Evolutionary conservation across 306 rosid genomes (phyloP).

Genomic region (Vigna hirtella): DNA sequence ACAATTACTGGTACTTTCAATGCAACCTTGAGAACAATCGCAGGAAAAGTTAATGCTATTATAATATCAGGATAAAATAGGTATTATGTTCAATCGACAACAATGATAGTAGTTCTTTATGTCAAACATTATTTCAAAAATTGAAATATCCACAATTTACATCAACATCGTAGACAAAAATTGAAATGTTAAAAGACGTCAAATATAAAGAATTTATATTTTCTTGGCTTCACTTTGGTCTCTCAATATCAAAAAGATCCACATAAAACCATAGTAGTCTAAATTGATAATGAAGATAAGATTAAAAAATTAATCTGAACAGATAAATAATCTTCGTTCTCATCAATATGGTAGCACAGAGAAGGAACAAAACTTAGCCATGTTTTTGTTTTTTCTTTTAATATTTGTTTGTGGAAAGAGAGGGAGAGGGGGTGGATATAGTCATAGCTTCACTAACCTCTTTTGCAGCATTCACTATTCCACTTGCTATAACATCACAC

Average conservation of each 20-base stretch:
- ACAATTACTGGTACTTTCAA: slow-evolving; percentile 94
- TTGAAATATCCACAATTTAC: slow-evolving; percentile 21
- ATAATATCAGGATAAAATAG: slow-evolving; percentile 27
- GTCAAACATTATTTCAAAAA: not conserved
- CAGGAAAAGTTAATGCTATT: slow-evolving; percentile 37
- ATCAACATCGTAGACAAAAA: slow-evolving; percentile 36
- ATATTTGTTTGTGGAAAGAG: no score
- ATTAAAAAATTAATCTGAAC: slow-evolving; percentile 2
- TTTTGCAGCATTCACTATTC: slow-evolving; percentile 98
- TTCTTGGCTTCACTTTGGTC: slow-evolving; percentile 15
- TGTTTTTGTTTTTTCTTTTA: no score
- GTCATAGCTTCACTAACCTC: slow-evolving; percentile 55
- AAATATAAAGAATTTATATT: slow-evolving; percentile 21
- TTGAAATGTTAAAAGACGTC: slow-evolving; percentile 20
- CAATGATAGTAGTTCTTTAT: not conserved
- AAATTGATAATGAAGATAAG: slow-evolving; percentile 17
- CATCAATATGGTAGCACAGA: slow-evolving; percentile 9
- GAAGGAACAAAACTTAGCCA: not conserved
- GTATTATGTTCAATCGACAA: slow-evolving; percentile 1
- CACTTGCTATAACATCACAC: slow-evolving; percentile 97
- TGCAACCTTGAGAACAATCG: slow-evolving; percentile 62
- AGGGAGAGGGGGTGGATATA: not conserved
- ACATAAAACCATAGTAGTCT: slow-evolving; percentile 12
- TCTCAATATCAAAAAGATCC: slow-evolving; percentile 2
- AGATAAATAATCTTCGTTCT: slow-evolving; percentile 9